Base-by-base conservation (phyloP, 805 yeast species). In the Wickerhamomyces chambardii region DNA sequence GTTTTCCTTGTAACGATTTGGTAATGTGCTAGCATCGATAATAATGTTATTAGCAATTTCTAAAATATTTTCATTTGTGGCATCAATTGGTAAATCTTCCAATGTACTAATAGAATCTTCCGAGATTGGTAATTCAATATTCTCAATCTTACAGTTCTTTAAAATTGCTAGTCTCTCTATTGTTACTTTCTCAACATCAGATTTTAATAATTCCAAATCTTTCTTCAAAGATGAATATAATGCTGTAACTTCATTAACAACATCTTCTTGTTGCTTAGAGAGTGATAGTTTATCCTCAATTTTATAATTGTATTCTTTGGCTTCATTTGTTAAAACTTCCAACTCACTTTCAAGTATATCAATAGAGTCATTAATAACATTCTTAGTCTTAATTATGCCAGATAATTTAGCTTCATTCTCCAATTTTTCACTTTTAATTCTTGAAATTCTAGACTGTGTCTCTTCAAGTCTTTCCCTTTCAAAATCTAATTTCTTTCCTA, bases 141-240 rank as follows among this genome's bases (percentile, higher is more conserved):
- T 79, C 36, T 84, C 84, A 39, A 89, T 68, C 47, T 83, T 84
- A 57, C 95, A 84, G 42, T 73, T 75, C 42, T 78, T 76, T 40
- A 87, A 63, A 15, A 74, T 61, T 42, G 73, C 70, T 8, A 74
- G 59, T 47, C 79, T 70, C 33, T 77, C 84, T 24, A 73, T 50
- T 39, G 70, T 74, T 5, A 64, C 47, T 38, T 70, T 70, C 28
- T 78, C 76, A 6, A 73, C 46, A 18, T 66, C 67, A 43, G 77
- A 85, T 44, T 75, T 78, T 6, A 63, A 44, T 7, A 52, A 54
- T 4, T 63, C 59, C 16, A 32, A 64, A 40, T 43, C 60, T 52
- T 48, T 66, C 59, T 42, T 51, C 41, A 29, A 48, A 12, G 30
- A 45, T 28, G 59, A 60, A 15, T 54, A 45, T 21, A 45, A 37